Conservation (phyloP, 1,139 yeast genomes). For the Kurtzmaniella natalensis region DNA sequence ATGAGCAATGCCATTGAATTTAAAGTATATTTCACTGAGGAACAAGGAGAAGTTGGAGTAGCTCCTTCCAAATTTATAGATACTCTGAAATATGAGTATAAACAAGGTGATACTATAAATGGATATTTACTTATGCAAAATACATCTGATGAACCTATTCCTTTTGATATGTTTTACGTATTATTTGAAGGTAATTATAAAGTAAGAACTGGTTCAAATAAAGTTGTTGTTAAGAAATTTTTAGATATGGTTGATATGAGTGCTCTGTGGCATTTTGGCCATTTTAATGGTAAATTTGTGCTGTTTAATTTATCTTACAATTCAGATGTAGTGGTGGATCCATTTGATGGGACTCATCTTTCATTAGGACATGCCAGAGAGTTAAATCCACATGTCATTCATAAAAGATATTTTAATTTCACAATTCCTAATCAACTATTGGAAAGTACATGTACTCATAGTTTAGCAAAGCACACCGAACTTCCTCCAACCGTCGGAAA, state of each 20-base stretch:
- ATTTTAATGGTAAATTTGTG: slow-evolving; percentile 29
- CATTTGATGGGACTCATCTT: slow-evolving; percentile 24
- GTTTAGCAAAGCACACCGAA: slow-evolving; percentile 30
- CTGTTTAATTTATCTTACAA: slow-evolving; percentile 15
- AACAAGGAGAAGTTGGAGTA: slow-evolving; percentile 26
- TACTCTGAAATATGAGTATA: slow-evolving; percentile 31
- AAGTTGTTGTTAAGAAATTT: slow-evolving; percentile 19
- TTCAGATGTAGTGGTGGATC: slow-evolving; percentile 27
- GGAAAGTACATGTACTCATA: slow-evolving; percentile 35
- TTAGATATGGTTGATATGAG: slow-evolving; percentile 42
- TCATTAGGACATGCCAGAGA: slow-evolving; percentile 21
- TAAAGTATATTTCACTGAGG: slow-evolving; percentile 30
- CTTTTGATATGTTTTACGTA: slow-evolving; percentile 39
- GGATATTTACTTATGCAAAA: slow-evolving; percentile 32
- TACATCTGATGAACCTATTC: slow-evolving; percentile 20
- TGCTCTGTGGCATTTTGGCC: slow-evolving; percentile 32
- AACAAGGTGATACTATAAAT: slow-evolving; percentile 37
- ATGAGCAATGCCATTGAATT: slow-evolving; percentile 26
- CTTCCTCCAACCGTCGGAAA: slow-evolving; percentile 37
- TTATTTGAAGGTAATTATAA: slow-evolving; percentile 34
- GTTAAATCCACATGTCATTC: slow-evolving; percentile 23
- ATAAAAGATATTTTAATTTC: slow-evolving; percentile 40
- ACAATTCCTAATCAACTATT: slow-evolving; percentile 34
- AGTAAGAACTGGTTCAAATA: slow-evolving; percentile 18
- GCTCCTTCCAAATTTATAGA: slow-evolving; percentile 28